Evolutionary conservation across 768 basidiomycete genomes (phyloP), one percentile per base, ranked within the genome.

Genomic region (Rhodosporidiobolus sp.): DNA sequence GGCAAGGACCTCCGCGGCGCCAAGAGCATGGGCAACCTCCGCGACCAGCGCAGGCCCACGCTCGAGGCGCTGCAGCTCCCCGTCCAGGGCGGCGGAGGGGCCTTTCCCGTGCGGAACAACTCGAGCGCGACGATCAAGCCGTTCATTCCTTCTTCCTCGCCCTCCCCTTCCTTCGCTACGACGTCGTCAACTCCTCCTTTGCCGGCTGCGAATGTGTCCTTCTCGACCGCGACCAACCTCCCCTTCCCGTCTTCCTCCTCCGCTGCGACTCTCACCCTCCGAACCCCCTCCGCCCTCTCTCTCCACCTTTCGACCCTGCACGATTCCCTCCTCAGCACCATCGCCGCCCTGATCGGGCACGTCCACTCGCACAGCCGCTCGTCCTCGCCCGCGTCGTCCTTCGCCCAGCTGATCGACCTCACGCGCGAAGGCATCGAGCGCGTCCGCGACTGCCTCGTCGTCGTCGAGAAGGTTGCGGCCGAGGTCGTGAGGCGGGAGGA

Each of bases 321-420:
- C 79, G 94, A 96, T 79, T 87, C 89, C 60, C 90, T 94, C 77
- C 84, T 98, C 19, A 95, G 92, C 9, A 91, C 92, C 28, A 92
- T 96, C 79, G 94, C 96, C 30, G 95, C 94, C 11, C 94, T 99
- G 80, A 96, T 99, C 77, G 95, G 94, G 1, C 94, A 97, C 79
- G 91, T 93, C 2, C 95, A 98, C 78, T 91, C 91, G 24, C 91
- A 97, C 83, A 89, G 91, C 30, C 88, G 91, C 56, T 85, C 87
- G 52, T 19, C 65, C 14, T 91, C 91, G 38, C 94, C 97, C 81
- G 92, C 95, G 0, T 91, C 92, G 10, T 92, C 89, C 71, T 94
- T 93, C 24, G 94, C 92, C 2, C 90, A 93, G 76, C 85, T 98
- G 81, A 94, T 96, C 79, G 94, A 97, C 76, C 87, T 97, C 64